These are phyloP conservation scores for Fusarium foetens DNA, from an alignment of 2,329 filamentous ascomycete genomes.

Conservation along the genomic window DNA sequence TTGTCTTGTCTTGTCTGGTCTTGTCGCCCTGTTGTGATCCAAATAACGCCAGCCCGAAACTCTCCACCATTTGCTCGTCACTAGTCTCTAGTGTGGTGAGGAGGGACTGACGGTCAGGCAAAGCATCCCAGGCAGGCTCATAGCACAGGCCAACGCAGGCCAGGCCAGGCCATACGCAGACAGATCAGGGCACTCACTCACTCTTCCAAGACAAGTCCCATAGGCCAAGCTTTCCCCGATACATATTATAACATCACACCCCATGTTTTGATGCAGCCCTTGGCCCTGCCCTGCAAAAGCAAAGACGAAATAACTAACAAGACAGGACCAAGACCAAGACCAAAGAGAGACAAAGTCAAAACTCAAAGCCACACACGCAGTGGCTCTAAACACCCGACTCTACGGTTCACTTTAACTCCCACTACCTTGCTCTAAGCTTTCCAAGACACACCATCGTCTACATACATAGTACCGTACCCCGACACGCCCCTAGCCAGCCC, in stretches of 20 bases:
- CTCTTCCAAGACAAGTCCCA: conserved; percentile 10
- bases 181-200: conserved; percentile 19
- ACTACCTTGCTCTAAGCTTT: conserved; percentile 23
- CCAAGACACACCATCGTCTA: background rate
- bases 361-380: conserved; percentile 34
- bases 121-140: conserved; percentile 11
- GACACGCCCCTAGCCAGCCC: conserved; percentile 20
- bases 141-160: background rate
- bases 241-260: conserved; percentile 20
- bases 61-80: conserved; percentile 41
- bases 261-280: conserved; percentile 32
- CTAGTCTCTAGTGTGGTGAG: conserved; percentile 28
- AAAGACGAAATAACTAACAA: conserved; percentile 11
- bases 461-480: conserved; percentile 16
- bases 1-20: conserved; percentile 16
- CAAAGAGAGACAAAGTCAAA: conserved; percentile 34
- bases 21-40: conserved; percentile 43
- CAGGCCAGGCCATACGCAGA: background rate
- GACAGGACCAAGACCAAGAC: background rate
- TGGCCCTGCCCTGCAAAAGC: conserved; percentile 19
- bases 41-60: conserved; percentile 43
- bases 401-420: conserved; percentile 44
- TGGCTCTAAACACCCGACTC: conserved; percentile 36
- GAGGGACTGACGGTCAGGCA: conserved; percentile 35
- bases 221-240: background rate